Percentiles rank a stretch among this genome's conserved stretches.
Evolutionary conservation across 495 filamentous ascomycete species (phyloP).

Genomic region (Xylaria flabelliformis): DNA sequence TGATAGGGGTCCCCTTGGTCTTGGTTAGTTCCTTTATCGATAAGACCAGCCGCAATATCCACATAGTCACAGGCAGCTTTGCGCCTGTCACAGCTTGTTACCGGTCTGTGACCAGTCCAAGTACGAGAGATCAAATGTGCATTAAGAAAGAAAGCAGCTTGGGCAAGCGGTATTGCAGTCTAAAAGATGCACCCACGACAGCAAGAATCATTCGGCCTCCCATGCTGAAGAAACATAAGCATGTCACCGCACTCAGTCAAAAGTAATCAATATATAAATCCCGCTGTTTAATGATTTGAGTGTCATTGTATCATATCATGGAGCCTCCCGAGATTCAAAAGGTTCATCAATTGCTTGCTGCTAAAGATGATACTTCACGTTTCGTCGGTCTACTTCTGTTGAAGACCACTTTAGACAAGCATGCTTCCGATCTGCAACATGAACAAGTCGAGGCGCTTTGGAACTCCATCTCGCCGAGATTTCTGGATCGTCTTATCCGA

Average conservation of each 20-base stretch:
- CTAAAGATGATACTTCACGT: conserved; percentile 67
- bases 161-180: neutral
- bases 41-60: neutral
- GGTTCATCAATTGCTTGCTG: conserved; percentile 54
- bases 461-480: conserved; percentile 62
- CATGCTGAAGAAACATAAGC: neutral
- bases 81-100: neutral
- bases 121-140: neutral
- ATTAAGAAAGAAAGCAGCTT: neutral
- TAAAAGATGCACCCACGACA: neutral
- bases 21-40: neutral
- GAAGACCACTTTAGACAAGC: conserved; percentile 64
- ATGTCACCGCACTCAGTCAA: neutral
- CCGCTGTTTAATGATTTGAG: neutral
- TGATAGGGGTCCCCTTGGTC: conserved; percentile 15
- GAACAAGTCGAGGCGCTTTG: conserved; percentile 53
- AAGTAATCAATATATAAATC: neutral
- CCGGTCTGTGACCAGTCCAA: conserved; percentile 7
- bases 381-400: conserved; percentile 71
- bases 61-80: neutral
- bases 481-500: conserved; percentile 64
- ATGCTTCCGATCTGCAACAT: conserved; percentile 48
- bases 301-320: conserved; percentile 30
- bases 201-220: neutral
- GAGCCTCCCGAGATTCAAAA: conserved; percentile 42